These are phyloP conservation scores for Xylaria sp. DNA, from an alignment of 2,329 filamentous ascomycete species.

Conservation along the genomic window DNA sequence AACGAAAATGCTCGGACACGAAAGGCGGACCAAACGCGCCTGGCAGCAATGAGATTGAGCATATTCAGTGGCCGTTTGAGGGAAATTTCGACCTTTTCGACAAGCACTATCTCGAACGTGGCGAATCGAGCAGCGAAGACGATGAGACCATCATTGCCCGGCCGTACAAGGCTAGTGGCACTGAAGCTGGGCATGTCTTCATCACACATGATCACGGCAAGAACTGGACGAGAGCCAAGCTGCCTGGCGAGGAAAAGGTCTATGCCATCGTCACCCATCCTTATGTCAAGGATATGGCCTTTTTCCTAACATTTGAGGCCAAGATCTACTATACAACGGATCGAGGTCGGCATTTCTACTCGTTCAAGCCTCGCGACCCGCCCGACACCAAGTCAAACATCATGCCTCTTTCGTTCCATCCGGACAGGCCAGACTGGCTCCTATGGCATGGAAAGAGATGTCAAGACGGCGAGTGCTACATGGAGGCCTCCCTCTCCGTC, in stretches of 20 bases:
- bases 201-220: constrained; percentile 88
- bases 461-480: constrained; percentile 63
- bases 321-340: constrained; percentile 82
- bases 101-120: constrained; percentile 78
- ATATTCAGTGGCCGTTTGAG: constrained; percentile 64
- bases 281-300: constrained; percentile 83
- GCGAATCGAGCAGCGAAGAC: constrained; percentile 60
- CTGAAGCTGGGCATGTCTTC: constrained; percentile 60
- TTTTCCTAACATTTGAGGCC: constrained; percentile 71
- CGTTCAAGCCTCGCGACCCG: constrained; percentile 70
- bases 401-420: constrained; percentile 74
- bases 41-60: constrained; percentile 67
- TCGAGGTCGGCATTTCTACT: constrained; percentile 72
- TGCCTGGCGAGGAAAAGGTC: constrained; percentile 71
- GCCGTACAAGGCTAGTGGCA: constrained; percentile 53
- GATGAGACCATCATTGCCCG: constrained; percentile 74
- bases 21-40: constrained; percentile 51
- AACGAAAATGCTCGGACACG: constrained; percentile 74
- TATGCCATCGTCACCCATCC: constrained; percentile 73
- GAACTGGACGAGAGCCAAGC: constrained; percentile 67
- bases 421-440: constrained; percentile 83
- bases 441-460: constrained; percentile 86
- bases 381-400: constrained; percentile 39
- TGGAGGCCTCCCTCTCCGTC: constrained; percentile 73
- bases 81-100: constrained; percentile 55